Evolutionary conservation across 2,329 filamentous ascomycete species (phyloP).

Genomic region (Aspergillus tamarii): DNA sequence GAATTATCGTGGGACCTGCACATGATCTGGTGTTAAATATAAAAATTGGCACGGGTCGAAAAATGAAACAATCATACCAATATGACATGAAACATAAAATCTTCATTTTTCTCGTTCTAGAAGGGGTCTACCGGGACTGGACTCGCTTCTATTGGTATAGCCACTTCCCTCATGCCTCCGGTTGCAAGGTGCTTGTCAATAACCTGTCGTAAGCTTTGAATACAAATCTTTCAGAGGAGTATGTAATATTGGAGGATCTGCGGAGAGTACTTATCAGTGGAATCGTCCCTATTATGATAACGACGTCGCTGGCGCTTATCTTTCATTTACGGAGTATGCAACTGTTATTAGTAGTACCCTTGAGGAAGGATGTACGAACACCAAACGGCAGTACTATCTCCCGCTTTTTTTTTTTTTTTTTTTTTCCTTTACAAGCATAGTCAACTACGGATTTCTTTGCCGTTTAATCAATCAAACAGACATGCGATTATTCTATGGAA

Average conservation of each 20-base stretch:
- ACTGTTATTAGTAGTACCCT: not conserved
- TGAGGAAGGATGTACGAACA: not conserved
- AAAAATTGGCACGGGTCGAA: conserved; percentile 26
- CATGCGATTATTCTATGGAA: not conserved
- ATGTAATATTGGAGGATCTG: not conserved
- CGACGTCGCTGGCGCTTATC: not conserved
- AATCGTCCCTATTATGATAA: not conserved
- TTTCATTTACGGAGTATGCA: not conserved
- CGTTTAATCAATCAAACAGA: not conserved
- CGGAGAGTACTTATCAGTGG: not conserved
- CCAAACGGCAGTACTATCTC: not conserved
- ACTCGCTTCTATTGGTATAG: not conserved
- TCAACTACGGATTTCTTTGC: not conserved
- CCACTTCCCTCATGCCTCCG: not conserved
- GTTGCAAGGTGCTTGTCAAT: not conserved
- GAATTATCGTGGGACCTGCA: conserved; percentile 35
- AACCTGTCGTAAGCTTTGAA: not conserved
- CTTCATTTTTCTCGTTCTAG: not conserved
- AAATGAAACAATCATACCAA: conserved; percentile 46
- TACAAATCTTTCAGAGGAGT: not conserved
- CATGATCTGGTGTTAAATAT: conserved; percentile 25
- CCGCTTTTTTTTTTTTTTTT: too few species aligned
- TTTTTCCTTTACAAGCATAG: not conserved
- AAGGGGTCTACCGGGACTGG: not conserved
- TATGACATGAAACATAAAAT: conserved; percentile 36